Base-by-base conservation (phyloP, 2,329 filamentous ascomycete genomes). In the Nemania bipapillata region DNA sequence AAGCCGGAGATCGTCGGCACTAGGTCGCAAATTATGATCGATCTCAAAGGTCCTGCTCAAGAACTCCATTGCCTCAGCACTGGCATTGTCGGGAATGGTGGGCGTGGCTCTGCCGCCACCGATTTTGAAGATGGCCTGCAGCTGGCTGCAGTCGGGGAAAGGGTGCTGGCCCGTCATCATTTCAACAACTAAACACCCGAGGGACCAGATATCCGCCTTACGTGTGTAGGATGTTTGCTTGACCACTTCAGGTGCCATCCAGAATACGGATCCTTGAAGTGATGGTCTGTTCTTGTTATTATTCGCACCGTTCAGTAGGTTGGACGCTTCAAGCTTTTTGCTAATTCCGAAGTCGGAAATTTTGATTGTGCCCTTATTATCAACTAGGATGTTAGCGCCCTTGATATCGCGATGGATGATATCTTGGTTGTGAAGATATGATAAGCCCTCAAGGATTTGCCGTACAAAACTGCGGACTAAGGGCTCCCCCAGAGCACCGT, bases 371-470 rank as follows among this genome's bases (percentile, higher is more conserved):
- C 96, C 96, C 82, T 98, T 97, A 85, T 98, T 98, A 83, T 99
- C 96, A 65, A 99, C 96, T 4, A 99, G 89, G 74, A 99, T 97
- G 79, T 99, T 99, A 80, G 96, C 96, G 55, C 96, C 96, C 84
- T 99, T 99, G 87, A 99, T 98, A 78, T 99, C 96, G 69, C 96
- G 92, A 80, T 99, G 96, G 75, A 99, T 98, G 77, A 99, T 99
- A 78, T 97, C 96, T 72, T 91, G 90, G 78, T 91, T 91, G 83
- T 99, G 96, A 17, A 99, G 88, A 79, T 98, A 99, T 3, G 92
- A 94, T 32, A 99, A 87, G 54, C 96, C 96, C 37, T 92, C 91
- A 69, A 99, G 86, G 73, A 99, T 99, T 81, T 99, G 96, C 37
- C 95, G 91, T 58, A 98, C 95, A 78, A 99, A 99, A 81, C 96